Conservation (phyloP, 805 yeast species). For the Torulaspora maleeae region DNA sequence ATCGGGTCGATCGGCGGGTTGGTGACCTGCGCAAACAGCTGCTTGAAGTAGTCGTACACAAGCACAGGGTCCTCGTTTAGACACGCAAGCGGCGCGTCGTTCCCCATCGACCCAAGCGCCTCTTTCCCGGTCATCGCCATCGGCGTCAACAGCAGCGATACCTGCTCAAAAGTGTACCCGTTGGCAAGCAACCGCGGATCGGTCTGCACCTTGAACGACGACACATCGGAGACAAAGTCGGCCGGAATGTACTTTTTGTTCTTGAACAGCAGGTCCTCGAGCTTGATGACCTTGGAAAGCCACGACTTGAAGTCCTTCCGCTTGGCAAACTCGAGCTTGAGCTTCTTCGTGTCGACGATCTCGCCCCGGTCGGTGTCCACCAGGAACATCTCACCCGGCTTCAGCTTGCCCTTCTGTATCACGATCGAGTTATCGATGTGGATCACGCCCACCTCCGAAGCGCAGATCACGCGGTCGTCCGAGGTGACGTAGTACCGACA, state of each 20-base stretch:
- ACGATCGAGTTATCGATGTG: conserved; percentile 79
- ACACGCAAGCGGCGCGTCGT: conserved; percentile 93
- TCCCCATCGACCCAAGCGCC: conserved; percentile 98
- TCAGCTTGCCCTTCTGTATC: conserved; percentile 86
- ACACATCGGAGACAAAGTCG: conserved; percentile 23
- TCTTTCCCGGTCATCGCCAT: conserved; percentile 93
- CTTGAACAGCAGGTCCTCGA: conserved; percentile 68
- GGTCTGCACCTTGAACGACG: conserved; percentile 49
- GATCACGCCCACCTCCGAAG: conserved; percentile 96
- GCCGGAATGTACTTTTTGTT: conserved; percentile 37
- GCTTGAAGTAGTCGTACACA: conserved; percentile 89
- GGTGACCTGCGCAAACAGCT: conserved; percentile 95
- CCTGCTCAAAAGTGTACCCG: conserved; percentile 93
- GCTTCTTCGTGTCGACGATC: conserved; percentile 87
- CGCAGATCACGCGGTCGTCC: conserved; percentile 94
- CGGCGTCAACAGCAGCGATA: conserved; percentile 76
- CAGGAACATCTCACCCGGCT: conserved; percentile 93
- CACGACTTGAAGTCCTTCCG: conserved; percentile 91
- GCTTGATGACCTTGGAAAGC: conserved; percentile 80
- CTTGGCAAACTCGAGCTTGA: conserved; percentile 72
- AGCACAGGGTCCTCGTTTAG: conserved; percentile 87
- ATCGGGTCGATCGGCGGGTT: conserved; percentile 99
- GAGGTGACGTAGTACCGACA: conserved; percentile 94
- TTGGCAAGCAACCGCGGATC: conserved; percentile 83
- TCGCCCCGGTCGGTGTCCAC: conserved; percentile 92